Evolutionary conservation across 306 rosid genomes (phyloP).

Genomic region (Cicer yamashitae): DNA sequence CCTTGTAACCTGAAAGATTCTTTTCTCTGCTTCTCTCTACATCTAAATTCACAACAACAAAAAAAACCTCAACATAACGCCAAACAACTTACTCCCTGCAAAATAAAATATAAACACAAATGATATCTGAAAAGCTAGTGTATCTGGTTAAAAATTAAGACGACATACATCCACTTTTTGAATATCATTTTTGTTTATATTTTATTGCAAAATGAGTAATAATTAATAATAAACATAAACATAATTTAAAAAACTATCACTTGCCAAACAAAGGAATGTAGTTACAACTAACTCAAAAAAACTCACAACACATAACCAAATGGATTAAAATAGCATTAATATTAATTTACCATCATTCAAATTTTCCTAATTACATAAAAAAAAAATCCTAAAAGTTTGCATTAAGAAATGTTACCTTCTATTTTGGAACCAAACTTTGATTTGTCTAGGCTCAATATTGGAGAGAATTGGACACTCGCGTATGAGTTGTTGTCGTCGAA

Average conservation of each 20-base stretch:
- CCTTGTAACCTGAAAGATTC: constrained; percentile 88
- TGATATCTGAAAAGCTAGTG: no score
- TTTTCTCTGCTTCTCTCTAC: constrained; percentile 97
- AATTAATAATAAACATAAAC: neutral
- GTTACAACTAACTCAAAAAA: neutral
- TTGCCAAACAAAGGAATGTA: neutral
- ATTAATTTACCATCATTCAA: neutral
- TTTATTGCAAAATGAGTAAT: no score
- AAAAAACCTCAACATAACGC: neutral
- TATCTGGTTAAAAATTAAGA: no score
- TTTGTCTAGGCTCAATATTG: constrained; percentile 91
- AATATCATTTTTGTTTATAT: no score
- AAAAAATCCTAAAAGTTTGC: neutral
- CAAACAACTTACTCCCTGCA: neutral
- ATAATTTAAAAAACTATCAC: neutral
- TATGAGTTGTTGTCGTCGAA: constrained; percentile 95
- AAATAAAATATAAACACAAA: no score
- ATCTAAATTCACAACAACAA: constrained; percentile 56
- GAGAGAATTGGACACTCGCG: constrained; percentile 96
- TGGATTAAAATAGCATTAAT: neutral
- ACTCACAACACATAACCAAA: neutral
- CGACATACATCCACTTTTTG: no score
- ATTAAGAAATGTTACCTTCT: constrained; percentile 59
- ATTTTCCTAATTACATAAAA: no score
- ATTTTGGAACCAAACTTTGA: constrained; percentile 98